Conservation (phyloP, 1,284 basidiomycete genomes). For the Volvariella volvacea region DNA sequence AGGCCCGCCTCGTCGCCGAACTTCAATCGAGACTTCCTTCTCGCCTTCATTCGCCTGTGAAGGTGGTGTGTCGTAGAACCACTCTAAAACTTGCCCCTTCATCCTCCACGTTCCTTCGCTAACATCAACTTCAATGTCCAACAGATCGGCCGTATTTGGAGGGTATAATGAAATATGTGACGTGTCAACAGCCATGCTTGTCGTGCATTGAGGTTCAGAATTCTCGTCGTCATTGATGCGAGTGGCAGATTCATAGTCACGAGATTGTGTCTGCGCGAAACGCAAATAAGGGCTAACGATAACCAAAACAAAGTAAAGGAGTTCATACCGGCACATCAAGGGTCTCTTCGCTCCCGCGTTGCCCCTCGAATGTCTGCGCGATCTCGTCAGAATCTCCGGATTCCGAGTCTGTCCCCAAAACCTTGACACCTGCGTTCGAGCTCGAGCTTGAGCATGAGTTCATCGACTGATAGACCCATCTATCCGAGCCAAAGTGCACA, state of each 20-base stretch:
- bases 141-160: slow-evolving; percentile 16
- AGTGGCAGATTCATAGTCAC: too few species aligned
- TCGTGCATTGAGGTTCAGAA: too few species aligned
- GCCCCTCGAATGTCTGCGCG: too few species aligned
- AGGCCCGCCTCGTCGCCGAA: slow-evolving; percentile 28
- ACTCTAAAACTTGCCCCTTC: slow-evolving; percentile 68
- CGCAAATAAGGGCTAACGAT: too few species aligned
- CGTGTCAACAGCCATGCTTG: too few species aligned
- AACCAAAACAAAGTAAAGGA: too few species aligned
- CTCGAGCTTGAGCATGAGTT: too few species aligned
- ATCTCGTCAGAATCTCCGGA: too few species aligned
- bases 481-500: slow-evolving; percentile 71
- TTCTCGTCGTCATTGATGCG: too few species aligned
- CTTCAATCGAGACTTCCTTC: slow-evolving; percentile 41
- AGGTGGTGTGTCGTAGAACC: slow-evolving; percentile 77
- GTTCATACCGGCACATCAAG: slow-evolving; percentile 1
- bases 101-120: slow-evolving; percentile 67
- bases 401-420: too few species aligned
- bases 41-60: slow-evolving; percentile 5
- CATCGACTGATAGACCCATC: slow-evolving; percentile 23
- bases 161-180: slow-evolving; percentile 8
- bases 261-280: too few species aligned
- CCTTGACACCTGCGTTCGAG: too few species aligned
- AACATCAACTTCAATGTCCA: slow-evolving; percentile 41
- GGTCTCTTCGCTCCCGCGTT: slow-evolving; percentile 7